Evolutionary conservation across 2,329 filamentous ascomycete genomes (phyloP).

Genomic region (Fusarium sp.): DNA sequence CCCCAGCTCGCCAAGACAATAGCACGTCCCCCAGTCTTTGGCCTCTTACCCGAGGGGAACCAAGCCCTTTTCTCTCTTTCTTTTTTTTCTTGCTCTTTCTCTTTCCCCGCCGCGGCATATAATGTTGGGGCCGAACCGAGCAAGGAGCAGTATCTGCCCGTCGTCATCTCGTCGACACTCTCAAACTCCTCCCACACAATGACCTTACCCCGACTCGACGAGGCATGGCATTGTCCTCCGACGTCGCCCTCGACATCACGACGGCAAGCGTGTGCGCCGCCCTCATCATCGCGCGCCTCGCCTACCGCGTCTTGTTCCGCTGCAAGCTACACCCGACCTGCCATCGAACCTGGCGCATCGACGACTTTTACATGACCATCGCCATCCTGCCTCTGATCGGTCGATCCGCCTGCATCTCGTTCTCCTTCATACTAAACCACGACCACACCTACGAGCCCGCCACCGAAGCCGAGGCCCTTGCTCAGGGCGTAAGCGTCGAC

Average conservation of each 20-base stretch:
- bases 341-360: conserved; percentile 48
- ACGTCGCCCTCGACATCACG: conserved; percentile 44
- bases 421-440: conserved; percentile 45
- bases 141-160: background rate
- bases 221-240: conserved; percentile 39
- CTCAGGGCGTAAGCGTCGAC: conserved; percentile 20
- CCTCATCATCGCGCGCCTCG: conserved; percentile 46
- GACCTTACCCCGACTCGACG: background rate
- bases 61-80: background rate
- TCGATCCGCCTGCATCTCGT: conserved; percentile 41
- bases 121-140: background rate
- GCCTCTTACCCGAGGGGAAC: background rate
- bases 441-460: conserved; percentile 39
- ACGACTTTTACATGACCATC: conserved; percentile 50
- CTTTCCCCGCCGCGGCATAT: conserved; percentile 4
- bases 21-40: background rate
- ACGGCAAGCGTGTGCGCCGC: conserved; percentile 44
- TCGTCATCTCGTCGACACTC: background rate
- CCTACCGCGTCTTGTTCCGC: conserved; percentile 44
- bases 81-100: background rate
- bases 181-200: conserved; percentile 6
- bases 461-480: conserved; percentile 35
- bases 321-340: conserved; percentile 45
- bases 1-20: background rate
- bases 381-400: conserved; percentile 46